phyloP scores from a whole-genome alignment of 164 flowering plant species.

The Aristolochia contorta region DNA sequence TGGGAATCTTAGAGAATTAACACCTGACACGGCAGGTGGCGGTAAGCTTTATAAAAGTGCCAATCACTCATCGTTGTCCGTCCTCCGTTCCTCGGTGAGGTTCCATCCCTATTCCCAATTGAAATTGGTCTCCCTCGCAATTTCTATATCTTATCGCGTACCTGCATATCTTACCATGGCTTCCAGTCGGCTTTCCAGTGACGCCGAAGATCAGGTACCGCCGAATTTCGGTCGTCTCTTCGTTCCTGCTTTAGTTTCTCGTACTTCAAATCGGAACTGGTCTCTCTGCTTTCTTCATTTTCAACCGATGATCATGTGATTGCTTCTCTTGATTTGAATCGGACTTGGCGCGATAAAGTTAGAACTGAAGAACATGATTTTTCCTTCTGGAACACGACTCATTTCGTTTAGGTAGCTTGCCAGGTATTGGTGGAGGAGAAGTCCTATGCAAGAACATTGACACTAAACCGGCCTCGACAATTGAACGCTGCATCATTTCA shows the following conservation, averaged over 20 bases:
- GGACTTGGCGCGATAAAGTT: background rate
- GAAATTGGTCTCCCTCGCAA: too few species aligned
- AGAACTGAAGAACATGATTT: background rate
- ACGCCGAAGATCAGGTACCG: background rate
- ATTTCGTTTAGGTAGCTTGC: background rate
- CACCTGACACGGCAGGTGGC: too few species aligned
- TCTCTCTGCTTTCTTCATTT: background rate
- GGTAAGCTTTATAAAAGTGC: too few species aligned
- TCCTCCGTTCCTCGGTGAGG: too few species aligned
- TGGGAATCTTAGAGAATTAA: too few species aligned
- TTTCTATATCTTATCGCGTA: background rate
- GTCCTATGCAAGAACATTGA: slow-evolving; percentile 25
- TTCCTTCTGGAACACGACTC: background rate
- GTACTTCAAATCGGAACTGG: background rate
- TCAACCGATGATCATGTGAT: background rate
- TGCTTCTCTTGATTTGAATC: background rate
- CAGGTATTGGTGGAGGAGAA: slow-evolving; percentile 65
- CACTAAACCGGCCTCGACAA: slow-evolving; percentile 67
- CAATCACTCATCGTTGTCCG: too few species aligned
- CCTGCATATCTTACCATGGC: background rate
- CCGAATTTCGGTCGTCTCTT: background rate
- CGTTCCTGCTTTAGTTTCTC: background rate
- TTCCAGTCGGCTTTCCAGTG: background rate
- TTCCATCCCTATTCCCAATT: too few species aligned
- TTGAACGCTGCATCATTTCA: slow-evolving; percentile 58